Conservation (phyloP, 2,329 filamentous ascomycete species). For the Colletotrichum truncatum region DNA sequence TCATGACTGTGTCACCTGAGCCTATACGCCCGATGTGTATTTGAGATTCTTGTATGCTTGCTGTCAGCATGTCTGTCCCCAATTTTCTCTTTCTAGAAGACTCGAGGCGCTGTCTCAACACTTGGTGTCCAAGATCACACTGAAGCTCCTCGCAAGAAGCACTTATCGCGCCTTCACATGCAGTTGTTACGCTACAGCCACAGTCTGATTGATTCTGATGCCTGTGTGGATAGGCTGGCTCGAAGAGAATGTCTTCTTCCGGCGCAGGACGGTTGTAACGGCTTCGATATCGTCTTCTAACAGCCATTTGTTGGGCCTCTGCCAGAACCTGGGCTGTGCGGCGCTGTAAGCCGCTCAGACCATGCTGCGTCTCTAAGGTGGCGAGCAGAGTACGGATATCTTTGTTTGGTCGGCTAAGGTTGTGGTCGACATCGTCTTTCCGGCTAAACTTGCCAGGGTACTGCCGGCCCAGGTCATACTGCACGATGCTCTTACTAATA, state of each 20-base stretch:
- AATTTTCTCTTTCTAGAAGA: no score
- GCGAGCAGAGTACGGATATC: slow-evolving; percentile 40
- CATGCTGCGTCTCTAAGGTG: slow-evolving; percentile 13
- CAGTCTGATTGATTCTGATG: slow-evolving; percentile 33
- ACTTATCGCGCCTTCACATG: slow-evolving; percentile 32
- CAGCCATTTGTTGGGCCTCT: background rate
- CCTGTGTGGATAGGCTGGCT: slow-evolving; percentile 42
- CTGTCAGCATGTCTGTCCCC: no score
- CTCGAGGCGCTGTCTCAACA: no score
- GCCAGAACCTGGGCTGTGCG: background rate
- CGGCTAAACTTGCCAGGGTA: slow-evolving; percentile 35
- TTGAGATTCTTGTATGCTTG: no score
- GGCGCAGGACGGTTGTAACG: slow-evolving; percentile 40
- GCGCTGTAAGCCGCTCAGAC: slow-evolving; percentile 26
- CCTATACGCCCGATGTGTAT: no score
- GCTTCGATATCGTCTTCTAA: background rate
- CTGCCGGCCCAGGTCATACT: slow-evolving; percentile 39
- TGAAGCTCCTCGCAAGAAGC: slow-evolving; percentile 34
- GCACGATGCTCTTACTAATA: slow-evolving; percentile 39
- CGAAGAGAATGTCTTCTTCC: slow-evolving; percentile 40
- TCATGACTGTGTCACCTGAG: no score
- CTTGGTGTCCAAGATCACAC: slow-evolving; percentile 35
- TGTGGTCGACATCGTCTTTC: slow-evolving; percentile 38
- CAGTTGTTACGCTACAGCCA: background rate
- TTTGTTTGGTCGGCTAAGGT: slow-evolving; percentile 36